Evolutionary conservation across 148 eudicot genomes (phyloP), one percentile per base, ranked within the genome.

Genomic region (Tetragonia tetragonoides): DNA sequence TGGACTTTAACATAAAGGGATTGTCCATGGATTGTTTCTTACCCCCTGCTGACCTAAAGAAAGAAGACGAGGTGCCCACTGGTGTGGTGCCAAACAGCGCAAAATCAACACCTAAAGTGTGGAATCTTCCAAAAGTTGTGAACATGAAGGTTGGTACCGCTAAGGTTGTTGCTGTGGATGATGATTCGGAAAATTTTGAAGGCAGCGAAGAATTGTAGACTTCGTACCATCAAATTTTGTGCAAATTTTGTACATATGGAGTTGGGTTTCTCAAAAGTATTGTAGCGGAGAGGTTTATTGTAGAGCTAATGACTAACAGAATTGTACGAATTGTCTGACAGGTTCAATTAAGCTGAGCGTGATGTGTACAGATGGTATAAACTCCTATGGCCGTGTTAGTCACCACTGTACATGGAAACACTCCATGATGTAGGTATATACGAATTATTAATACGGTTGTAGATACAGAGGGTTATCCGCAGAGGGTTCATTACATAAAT

Each of bases 1-100:
- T 95, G 0, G 98, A 85, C 69, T 95, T 95, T 61, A 95, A 95
- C 81, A 86, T 95, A 12, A 89, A 82, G 75, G 98, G 98, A 10
- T 65, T 95, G 78, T 87, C 92, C 8, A 85, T 70, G 78, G 95
- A 91, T 23, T 92, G 91, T 68, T 92, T 95, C 77, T 74, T 95
- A 83, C 94, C 97, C 28, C 98, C 97, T 0, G 86, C 91, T 54
- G 98, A 92, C 71, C 69, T 92, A 40, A 89, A 87, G 78, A 92
- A 83, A 71, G 90, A 87, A 57, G 62, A 57, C 17, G 62, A 57
- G 18, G 62, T 3, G 7, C 18, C 17, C 62, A 57, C 21, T 57
- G n/a, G 21, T 17, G 62, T 57, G 17, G n/a, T 57, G n/a, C 62
- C 62, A 57, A 57, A 18, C 62, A 57, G 17, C 62, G 18, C n/a